Conservation (phyloP, 202 grass and related monocot genomes). For the Cymbopogon flexuosus region DNA sequence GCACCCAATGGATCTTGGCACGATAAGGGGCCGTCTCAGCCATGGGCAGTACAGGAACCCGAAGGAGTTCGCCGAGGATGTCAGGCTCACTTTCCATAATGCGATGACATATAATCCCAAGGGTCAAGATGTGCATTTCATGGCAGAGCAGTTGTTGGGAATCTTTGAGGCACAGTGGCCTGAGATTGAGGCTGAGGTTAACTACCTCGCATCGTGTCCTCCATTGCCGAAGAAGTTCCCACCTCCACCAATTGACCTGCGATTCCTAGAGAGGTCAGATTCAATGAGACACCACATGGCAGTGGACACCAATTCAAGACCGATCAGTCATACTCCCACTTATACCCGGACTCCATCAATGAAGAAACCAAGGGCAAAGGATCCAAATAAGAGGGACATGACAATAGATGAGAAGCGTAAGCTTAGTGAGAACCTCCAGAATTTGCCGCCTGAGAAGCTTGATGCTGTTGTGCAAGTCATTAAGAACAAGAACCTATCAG, state of each 20-base stretch:
- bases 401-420: conserved; percentile 86
- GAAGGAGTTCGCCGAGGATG: conserved; percentile 80
- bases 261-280: conserved; percentile 70
- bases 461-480: conserved; percentile 80
- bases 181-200: conserved; percentile 71
- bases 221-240: conserved; percentile 60
- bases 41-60: conserved; percentile 76
- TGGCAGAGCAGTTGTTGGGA: conserved; percentile 72
- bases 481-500: conserved; percentile 77
- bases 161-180: conserved; percentile 84
- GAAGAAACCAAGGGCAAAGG: conserved; percentile 93
- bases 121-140: conserved; percentile 91
- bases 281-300: conserved; percentile 47
- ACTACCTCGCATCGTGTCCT: conserved; percentile 52
- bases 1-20: conserved; percentile 93
- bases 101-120: conserved; percentile 96
- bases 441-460: conserved; percentile 72
- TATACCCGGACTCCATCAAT: conserved; percentile 56
- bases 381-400: conserved; percentile 80
- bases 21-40: conserved; percentile 63
- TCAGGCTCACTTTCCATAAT: conserved; percentile 89
- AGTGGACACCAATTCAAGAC: conserved; percentile 47
- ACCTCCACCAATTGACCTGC: conserved; percentile 52
- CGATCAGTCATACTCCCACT: conserved; percentile 44
- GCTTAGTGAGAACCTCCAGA: conserved; percentile 84